Base-by-base conservation (phyloP, 805 yeast species). In the Lipomyces starkeyi region DNA sequence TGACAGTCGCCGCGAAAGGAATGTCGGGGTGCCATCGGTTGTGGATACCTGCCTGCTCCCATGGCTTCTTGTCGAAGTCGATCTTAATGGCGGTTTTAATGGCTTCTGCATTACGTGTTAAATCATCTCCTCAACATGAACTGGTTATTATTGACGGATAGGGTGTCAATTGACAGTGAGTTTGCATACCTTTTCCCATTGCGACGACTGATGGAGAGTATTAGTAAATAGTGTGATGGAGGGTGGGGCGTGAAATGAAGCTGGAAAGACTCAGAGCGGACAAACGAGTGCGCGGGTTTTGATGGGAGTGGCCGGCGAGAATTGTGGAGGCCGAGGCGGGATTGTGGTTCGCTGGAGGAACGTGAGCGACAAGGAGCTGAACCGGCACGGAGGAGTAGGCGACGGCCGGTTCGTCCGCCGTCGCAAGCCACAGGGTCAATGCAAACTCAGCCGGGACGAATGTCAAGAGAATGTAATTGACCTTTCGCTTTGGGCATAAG, bases 11-110 rank as follows among this genome's bases (percentile, higher is more conserved):
- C 55, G 79, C 73, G 63, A 76, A 74, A 57, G 85, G 85, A 43
- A 83, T 76, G 62, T 83, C 85, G 5, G 86, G 86, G 72, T 84
- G 86, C 86, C 87, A 84, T 73, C 87, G 76, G 74, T 84, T 84
- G 76, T 84, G 87, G 47, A 83, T 72, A 22, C 83, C 83, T 22
- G 79, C 79, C 73, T 84, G 86, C 61, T 79, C 82, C 72, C 79
- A 79, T 11, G 85, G 85, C 1, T 85, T 84, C 65, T 76, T 81
- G 59, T 75, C 74, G 43, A 84, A 76, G 70, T 82, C 84, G 54
- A 83, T 81, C 65, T 78, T 77, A 56, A 82, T 79, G 22, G 80
- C 78, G 47, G 81, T 80, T 66, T 79, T 76, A 68, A 81, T 75
- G 9, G 72, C 58, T 40, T 57, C 69, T 66, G 61, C 25, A 17